phyloP scores from a whole-genome alignment of 768 basidiomycete species.

The Clitopilus passeckerianus region DNA sequence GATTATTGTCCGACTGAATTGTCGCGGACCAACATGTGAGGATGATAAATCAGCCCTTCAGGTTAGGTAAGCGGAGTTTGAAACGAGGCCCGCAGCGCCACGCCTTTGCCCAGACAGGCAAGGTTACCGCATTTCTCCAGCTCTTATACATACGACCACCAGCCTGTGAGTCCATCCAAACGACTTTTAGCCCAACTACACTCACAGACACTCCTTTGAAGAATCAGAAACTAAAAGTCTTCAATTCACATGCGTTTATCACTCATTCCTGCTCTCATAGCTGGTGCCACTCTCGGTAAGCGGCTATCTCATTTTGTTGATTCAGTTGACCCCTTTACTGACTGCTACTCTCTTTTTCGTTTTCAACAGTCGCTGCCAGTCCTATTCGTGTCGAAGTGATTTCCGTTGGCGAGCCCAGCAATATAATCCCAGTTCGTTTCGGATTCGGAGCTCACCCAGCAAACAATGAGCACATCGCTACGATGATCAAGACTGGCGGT shows the following conservation, averaged over 20 bases:
- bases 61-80: neutral
- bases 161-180: neutral
- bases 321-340: neutral
- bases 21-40: neutral
- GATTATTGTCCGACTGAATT: neutral
- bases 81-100: constrained; percentile 1
- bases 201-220: neutral
- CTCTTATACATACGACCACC: neutral
- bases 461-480: constrained; percentile 19
- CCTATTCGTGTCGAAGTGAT: constrained; percentile 50
- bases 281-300: constrained; percentile 31
- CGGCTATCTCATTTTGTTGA: neutral
- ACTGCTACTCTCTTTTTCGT: neutral
- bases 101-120: neutral
- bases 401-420: constrained; percentile 16
- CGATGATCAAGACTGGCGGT: constrained; percentile 4
- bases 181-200: neutral
- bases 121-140: neutral
- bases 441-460: constrained; percentile 31
- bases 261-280: constrained; percentile 19
- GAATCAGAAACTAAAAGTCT: neutral
- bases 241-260: constrained; percentile 9
- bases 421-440: constrained; percentile 22
- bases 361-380: constrained; percentile 28
- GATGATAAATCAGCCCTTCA: neutral